These are phyloP conservation scores for Microsporum audouinii DNA, from an alignment of 2,329 filamentous ascomycete genomes.

Conservation along the genomic window DNA sequence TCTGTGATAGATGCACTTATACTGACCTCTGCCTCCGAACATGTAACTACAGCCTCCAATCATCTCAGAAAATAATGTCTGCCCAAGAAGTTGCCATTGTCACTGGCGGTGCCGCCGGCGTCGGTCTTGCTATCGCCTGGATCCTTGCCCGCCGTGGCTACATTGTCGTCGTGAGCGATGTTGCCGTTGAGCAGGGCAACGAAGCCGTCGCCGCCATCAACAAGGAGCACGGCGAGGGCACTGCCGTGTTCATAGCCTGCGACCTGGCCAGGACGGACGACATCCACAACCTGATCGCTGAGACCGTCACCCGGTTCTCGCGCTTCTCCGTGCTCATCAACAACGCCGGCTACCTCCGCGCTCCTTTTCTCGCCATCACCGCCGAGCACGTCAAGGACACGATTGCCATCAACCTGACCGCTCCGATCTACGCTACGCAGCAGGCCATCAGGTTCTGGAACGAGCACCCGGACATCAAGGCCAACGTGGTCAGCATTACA, in stretches of 20 bases:
- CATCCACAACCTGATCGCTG: neutral
- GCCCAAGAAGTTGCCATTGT: neutral
- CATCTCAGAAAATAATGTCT: neutral
- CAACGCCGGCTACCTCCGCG: constrained; percentile 4
- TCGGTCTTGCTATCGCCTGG: neutral
- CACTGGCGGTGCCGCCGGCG: constrained; percentile 2
- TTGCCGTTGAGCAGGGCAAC: constrained; percentile 1
- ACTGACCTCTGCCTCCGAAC: too few species aligned
- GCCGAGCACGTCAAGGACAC: neutral
- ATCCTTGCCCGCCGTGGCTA: neutral
- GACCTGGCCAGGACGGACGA: neutral
- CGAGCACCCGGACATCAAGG: neutral
- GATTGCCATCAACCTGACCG: constrained; percentile 5
- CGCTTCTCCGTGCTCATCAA: constrained; percentile 2
- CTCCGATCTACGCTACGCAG: constrained; percentile 2
- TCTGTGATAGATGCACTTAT: too few species aligned
- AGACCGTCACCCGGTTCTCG: neutral
- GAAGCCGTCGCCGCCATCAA: constrained; percentile 1
- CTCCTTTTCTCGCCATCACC: neutral
- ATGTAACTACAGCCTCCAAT: too few species aligned
- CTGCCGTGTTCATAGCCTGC: neutral
- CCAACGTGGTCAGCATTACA: neutral
- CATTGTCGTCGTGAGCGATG: constrained; percentile 2
- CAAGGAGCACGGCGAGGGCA: constrained; percentile 3
- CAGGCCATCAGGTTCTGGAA: constrained; percentile 4